These are phyloP conservation scores for Paramyrothecium roridum DNA, from an alignment of 2,329 filamentous ascomycete species.

Conservation along the genomic window DNA sequence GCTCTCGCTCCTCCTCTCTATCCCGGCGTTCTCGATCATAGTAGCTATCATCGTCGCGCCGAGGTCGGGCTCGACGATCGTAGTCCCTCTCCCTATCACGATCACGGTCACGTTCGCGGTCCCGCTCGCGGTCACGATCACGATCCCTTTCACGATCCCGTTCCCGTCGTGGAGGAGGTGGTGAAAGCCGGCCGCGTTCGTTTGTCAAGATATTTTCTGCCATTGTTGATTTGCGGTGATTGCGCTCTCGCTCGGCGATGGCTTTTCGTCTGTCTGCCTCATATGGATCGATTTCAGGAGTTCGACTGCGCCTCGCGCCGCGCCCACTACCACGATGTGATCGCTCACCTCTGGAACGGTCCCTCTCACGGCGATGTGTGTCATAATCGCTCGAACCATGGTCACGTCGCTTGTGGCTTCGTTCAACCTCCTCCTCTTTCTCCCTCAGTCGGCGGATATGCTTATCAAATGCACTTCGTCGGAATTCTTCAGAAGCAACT, in stretches of 20 bases:
- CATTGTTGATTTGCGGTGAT: slow-evolving; percentile 78
- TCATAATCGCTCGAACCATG: slow-evolving; percentile 50
- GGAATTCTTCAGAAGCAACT: slow-evolving; percentile 77
- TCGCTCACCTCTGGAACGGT: slow-evolving; percentile 57
- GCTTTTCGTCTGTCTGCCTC: slow-evolving; percentile 93
- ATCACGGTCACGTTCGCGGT: slow-evolving; percentile 34
- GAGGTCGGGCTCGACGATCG: slow-evolving; percentile 49
- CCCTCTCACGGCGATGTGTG: slow-evolving; percentile 60
- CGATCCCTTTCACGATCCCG: slow-evolving; percentile 31
- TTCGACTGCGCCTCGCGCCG: slow-evolving; percentile 68
- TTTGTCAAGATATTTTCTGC: slow-evolving; percentile 58
- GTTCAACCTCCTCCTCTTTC: slow-evolving; percentile 79
- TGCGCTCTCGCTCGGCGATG: slow-evolving; percentile 88
- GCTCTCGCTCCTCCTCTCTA: slow-evolving; percentile 86
- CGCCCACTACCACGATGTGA: slow-evolving; percentile 57
- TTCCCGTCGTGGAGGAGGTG: slow-evolving; percentile 36
- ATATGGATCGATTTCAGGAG: slow-evolving; percentile 89
- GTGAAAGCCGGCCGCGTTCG: slow-evolving; percentile 45
- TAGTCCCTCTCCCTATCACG: slow-evolving; percentile 39
- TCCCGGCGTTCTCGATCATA: slow-evolving; percentile 87
- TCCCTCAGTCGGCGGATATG: slow-evolving; percentile 87
- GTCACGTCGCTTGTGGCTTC: slow-evolving; percentile 56
- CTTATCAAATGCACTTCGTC: slow-evolving; percentile 85
- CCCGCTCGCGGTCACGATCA: slow-evolving; percentile 30
- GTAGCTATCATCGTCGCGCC: slow-evolving; percentile 61